A percentile compares a stretch with the other conserved stretches of the same genome.
phyloP scores from a whole-genome alignment of 225 moss, liverwort and hornwort species.

The Ulota crispa region DNA sequence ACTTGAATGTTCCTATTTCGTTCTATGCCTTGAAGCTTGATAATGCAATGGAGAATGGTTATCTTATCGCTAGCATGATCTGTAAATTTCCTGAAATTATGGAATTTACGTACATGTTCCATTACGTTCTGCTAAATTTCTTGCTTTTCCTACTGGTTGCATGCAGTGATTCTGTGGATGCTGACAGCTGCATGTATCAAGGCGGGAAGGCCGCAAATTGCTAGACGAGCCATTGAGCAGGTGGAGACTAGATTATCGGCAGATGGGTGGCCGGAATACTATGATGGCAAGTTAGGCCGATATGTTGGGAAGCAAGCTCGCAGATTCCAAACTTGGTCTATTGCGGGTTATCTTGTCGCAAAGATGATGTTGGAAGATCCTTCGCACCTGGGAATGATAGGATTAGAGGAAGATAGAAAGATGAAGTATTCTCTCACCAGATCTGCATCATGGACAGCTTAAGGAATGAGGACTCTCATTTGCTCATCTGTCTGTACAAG shows the following conservation, averaged over 20 bases:
- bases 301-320: conserved; percentile 93
- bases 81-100: background rate
- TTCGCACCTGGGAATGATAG: conserved; percentile 94
- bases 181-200: conserved; percentile 94
- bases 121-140: background rate
- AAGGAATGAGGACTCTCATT: conserved; percentile 7
- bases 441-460: conserved; percentile 81
- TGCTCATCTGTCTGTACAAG: conserved; percentile 30
- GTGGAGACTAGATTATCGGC: conserved; percentile 77
- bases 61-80: background rate
- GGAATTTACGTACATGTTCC: background rate
- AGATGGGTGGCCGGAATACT: conserved; percentile 97
- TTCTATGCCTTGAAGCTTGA: background rate
- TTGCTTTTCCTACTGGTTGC: background rate
- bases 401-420: conserved; percentile 84
- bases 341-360: conserved; percentile 90
- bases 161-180: conserved; percentile 95
- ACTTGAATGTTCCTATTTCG: background rate
- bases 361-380: conserved; percentile 98
- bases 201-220: conserved; percentile 91
- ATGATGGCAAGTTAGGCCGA: conserved; percentile 86
- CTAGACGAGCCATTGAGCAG: conserved; percentile 78
- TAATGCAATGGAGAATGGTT: background rate
- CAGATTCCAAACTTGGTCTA: conserved; percentile 90
- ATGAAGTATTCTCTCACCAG: conserved; percentile 85